Base-by-base conservation (phyloP, 2,329 filamentous ascomycete genomes). In the Aspergillus brasiliensis region DNA sequence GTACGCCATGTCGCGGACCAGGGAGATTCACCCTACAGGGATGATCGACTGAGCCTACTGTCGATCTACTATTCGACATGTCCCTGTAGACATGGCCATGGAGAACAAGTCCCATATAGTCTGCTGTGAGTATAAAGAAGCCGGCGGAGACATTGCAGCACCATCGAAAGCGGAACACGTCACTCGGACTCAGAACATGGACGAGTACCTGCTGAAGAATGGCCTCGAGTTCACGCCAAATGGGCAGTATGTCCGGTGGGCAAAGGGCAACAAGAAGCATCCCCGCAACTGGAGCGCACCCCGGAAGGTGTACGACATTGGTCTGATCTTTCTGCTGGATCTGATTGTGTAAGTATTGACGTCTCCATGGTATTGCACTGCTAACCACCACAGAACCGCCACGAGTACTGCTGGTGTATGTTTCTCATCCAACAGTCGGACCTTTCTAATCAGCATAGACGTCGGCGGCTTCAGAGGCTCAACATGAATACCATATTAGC, bases 241-340 rank as follows among this genome's bases (percentile, higher is more conserved):
- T 40, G 59, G 63, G 37, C 46, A 44, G 5, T 60, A 57, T 28
- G 54, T 67, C 21, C 59, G 60, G 49, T 67, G 64, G 65, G 58
- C 40, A 13, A 46, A 34, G 17, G 48, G 44, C n/a, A 67, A 66
- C 51, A 57, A 48, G 27, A 63, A 61, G 2, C 68, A 70, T 46
- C 68, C 68, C 3, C 58, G 68, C 23, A 69, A 69, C 49, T 71
- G 69, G 69, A 37, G 52, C 10, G 40, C 47, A 4, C 17, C 58
- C 2, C 62, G 66, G 10, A 69, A 69, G 58, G 44, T 58, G n/a
- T 69, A 67, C 25, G 67, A 71, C 54, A 68, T 62, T 8, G 44
- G 59, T 0, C 28, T 71, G 13, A 69, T 71, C 28, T 59, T 66
- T 38, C 53, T 70, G 17, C 44, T 70, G 13, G 69, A 71, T 21